Conservation (phyloP, 257 asterid species). For the Solanum verrucosum region DNA sequence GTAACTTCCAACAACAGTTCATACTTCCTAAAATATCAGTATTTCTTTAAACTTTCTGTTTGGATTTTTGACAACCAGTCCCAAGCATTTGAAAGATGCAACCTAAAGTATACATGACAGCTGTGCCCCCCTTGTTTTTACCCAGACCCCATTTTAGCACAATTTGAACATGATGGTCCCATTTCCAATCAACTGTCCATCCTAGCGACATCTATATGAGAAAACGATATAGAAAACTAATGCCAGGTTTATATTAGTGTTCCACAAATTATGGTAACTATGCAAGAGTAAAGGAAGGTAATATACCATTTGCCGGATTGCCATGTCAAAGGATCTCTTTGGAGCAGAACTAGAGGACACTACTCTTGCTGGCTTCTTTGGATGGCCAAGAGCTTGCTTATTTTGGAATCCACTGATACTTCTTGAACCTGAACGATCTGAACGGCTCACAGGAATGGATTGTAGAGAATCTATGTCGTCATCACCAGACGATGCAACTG, state of each 20-base stretch:
- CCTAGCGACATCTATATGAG: not conserved
- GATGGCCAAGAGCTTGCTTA: constrained; percentile 34
- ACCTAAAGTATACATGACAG: not conserved
- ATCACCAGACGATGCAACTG: constrained; percentile 87
- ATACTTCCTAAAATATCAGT: not conserved
- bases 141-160: not conserved
- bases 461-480: constrained; percentile 76
- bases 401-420: constrained; percentile 34
- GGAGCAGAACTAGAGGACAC: constrained; percentile 70
- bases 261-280: not conserved
- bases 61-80: not conserved
- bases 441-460: constrained; percentile 47
- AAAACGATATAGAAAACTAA: not conserved
- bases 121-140: not conserved
- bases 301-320: constrained; percentile 74
- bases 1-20: not conserved
- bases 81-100: not conserved
- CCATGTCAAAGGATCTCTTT: constrained; percentile 81
- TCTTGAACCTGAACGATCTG: constrained; percentile 47
- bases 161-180: not conserved
- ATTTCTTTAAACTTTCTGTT: not conserved
- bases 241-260: not conserved
- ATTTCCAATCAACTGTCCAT: not conserved
- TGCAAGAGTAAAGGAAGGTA: constrained; percentile 10
- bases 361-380: constrained; percentile 54